Evolutionary conservation across 176 grass and related monocot species (phyloP).

Genomic region (Miscanthus lutarioriparius): DNA sequence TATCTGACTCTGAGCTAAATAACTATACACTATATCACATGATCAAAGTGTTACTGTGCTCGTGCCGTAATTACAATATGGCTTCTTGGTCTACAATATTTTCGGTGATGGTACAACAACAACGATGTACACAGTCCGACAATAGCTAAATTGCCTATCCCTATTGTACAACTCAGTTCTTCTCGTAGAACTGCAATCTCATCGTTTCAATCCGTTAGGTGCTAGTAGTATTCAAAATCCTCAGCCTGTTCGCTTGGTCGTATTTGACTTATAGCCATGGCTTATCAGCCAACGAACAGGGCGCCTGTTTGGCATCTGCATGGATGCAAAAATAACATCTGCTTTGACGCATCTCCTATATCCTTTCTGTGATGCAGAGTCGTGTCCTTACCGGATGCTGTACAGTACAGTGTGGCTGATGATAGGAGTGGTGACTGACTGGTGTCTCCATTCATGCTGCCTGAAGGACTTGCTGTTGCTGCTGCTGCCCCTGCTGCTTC

Average conservation of each 20-base stretch:
- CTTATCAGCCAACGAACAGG: no score
- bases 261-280: no score
- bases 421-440: not conserved
- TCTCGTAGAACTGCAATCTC: constrained; percentile 16
- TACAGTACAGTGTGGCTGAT: constrained; percentile 37
- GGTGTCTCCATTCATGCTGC: constrained; percentile 51
- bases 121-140: constrained; percentile 45
- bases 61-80: constrained; percentile 20
- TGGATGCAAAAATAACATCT: constrained; percentile 23
- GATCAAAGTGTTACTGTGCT: not conserved
- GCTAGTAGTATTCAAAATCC: constrained; percentile 39
- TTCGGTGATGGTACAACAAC: constrained; percentile 24
- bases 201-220: constrained; percentile 17
- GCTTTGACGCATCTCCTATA: not conserved
- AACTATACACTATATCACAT: not conserved
- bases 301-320: constrained; percentile 18
- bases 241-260: no score
- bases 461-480: constrained; percentile 49
- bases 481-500: not conserved
- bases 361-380: constrained; percentile 20
- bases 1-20: not conserved
- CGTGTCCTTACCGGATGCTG: constrained; percentile 33
- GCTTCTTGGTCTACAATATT: not conserved
- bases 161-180: constrained; percentile 43
- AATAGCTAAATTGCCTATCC: constrained; percentile 45